Conservation (phyloP, 2,329 filamentous ascomycete species). For the Aspergillus sp. region DNA sequence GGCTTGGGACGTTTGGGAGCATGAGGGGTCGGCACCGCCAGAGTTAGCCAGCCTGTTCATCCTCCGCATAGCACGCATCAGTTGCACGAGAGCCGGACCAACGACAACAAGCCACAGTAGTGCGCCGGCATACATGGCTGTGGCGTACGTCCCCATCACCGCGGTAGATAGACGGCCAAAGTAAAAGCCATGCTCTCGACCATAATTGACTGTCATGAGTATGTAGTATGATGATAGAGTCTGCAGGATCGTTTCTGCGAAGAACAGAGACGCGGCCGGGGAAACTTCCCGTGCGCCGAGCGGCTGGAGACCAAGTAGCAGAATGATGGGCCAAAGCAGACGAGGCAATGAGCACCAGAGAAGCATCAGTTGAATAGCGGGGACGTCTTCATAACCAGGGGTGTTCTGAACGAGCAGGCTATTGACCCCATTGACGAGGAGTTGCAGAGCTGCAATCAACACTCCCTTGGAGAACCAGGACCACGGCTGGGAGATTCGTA, state of each 20-base stretch:
- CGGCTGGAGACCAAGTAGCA: neutral
- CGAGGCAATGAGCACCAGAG: conserved; percentile 12
- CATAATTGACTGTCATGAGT: conserved; percentile 11
- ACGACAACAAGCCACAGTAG: conserved; percentile 6
- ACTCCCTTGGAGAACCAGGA: conserved; percentile 3
- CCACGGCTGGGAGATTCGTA: neutral
- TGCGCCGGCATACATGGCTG: conserved; percentile 8
- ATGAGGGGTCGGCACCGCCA: neutral
- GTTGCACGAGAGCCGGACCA: neutral
- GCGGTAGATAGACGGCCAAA: neutral
- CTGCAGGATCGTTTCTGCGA: conserved; percentile 10
- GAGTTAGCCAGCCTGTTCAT: neutral
- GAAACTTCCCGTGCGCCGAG: neutral
- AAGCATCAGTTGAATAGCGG: conserved; percentile 3
- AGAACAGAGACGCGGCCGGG: neutral
- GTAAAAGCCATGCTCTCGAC: conserved; percentile 11
- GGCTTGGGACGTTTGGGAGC: neutral
- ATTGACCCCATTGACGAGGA: conserved; percentile 1
- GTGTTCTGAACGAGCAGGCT: neutral
- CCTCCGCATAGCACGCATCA: neutral
- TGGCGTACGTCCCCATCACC: neutral
- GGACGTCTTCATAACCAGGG: conserved; percentile 4
- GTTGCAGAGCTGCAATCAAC: conserved; percentile 1
- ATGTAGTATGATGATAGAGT: conserved; percentile 6
- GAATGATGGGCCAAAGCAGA: neutral